Base-by-base conservation (phyloP, 192 early-diverging fungal species). In the Entrophospora sp. region DNA sequence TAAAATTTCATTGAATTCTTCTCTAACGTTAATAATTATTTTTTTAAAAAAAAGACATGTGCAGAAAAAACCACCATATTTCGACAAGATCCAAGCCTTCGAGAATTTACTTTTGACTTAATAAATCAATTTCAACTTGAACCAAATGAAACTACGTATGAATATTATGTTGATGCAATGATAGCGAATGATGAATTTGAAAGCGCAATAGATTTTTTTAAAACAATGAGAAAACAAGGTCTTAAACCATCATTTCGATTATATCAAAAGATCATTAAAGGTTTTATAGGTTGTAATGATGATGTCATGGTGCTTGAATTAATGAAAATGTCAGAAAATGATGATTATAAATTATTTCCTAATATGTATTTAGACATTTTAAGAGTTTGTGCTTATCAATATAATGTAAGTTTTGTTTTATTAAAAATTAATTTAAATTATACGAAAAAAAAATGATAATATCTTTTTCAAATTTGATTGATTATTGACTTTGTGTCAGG, bases 401-500 rank as follows among this genome's bases (percentile, higher is more conserved):
- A 45, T 61, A 7, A 42, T 28, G 59, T 61, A 27, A 62, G 61
- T 62, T 16, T 32, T 27, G 35, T 20, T 38, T 31, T 38, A 37
- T 58, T 16, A 40, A 9, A 14, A 40, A 9, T 14, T 14, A 40
- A n/a, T n/a, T n/a, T n/a, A n/a, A 40, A 9, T 40, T 40, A 14
- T 40, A 14, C 14, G 6, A 14, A 6, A 14, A 14, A 14, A 14
- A 9, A n/a, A n/a, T 40, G 7, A 40, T 40, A 14, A 40, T 14
- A 9, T 6, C 7, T 27, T 38, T 10, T n/a, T n/a, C n/a, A n/a
- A n/a, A n/a, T n/a, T n/a, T n/a, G n/a, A n/a, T n/a, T n/a, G n/a
- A 60, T 18, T 40, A 46, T 25, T 43, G 35, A n/a, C 25, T 61
- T 69, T 25, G 43, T 44, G 5, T 61, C 7, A 84, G 79, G 27